phyloP scores from a whole-genome alignment of 108 stramenopile genomes.

The Pseudonitzschia multiseries region DNA sequence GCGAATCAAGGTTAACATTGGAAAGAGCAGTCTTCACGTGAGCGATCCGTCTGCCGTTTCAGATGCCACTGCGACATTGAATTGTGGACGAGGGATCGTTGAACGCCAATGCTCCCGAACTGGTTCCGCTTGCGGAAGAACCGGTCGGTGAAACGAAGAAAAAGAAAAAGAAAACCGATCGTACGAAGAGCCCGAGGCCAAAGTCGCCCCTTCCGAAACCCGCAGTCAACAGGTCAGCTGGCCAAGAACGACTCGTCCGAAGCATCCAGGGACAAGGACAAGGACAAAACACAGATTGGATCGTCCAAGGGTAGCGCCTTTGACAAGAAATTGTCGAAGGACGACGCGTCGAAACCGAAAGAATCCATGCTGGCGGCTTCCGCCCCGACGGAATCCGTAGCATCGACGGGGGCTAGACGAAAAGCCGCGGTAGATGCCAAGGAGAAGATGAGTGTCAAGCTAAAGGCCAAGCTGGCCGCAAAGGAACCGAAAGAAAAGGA shows the following conservation, averaged over 20 bases:
- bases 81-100: background rate
- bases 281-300: background rate
- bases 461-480: background rate
- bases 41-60: background rate
- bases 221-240: background rate
- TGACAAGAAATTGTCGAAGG: background rate
- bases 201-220: background rate
- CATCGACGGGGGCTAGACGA: slow-evolving; percentile 64
- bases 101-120: background rate
- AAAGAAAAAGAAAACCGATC: slow-evolving; percentile 13
- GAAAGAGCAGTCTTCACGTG: background rate
- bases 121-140: slow-evolving; percentile 1
- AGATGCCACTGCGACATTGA: background rate
- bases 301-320: background rate
- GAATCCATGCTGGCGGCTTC: background rate
- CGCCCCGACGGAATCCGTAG: background rate
- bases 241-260: background rate
- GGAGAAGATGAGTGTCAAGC: background rate
- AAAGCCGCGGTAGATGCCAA: slow-evolving; percentile 39
- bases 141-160: slow-evolving; percentile 7
- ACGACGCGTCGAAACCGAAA: slow-evolving; percentile 1
- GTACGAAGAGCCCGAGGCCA: slow-evolving; percentile 16
- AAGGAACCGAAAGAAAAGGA: slow-evolving; percentile 27
- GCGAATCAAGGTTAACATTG: background rate
- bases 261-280: background rate